phyloP scores from a whole-genome alignment of 2,329 filamentous ascomycete species.

The Tolypocladium sp. region DNA sequence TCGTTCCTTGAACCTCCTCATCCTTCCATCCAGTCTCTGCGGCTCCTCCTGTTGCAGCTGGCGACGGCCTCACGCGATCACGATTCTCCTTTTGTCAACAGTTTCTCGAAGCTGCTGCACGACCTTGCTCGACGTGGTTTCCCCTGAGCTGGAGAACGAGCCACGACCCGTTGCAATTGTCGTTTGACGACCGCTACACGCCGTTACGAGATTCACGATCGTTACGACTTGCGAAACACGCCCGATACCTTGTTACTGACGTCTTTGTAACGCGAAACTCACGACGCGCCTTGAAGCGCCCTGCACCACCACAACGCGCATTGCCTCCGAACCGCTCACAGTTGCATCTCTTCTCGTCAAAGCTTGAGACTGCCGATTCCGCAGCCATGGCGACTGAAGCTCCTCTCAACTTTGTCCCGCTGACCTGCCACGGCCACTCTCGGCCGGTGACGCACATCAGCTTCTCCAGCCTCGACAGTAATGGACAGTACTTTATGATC shows the following conservation, averaged over 20 bases:
- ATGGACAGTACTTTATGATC: constrained; percentile 83
- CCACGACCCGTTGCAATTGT: background rate
- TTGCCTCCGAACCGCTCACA: background rate
- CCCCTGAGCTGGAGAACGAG: background rate
- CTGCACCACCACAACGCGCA: background rate
- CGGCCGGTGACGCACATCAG: constrained; percentile 84
- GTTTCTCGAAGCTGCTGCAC: background rate
- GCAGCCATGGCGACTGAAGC: constrained; percentile 23
- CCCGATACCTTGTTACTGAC: background rate
- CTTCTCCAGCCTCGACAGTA: constrained; percentile 76
- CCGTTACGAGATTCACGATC: background rate
- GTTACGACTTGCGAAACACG: background rate
- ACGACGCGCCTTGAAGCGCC: background rate
- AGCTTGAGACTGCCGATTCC: constrained; percentile 2
- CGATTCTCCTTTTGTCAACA: background rate
- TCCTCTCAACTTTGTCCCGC: constrained; percentile 61
- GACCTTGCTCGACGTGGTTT: background rate
- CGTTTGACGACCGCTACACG: background rate
- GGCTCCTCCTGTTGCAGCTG: background rate
- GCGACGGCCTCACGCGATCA: background rate
- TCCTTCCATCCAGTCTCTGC: background rate
- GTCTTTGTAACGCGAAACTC: background rate
- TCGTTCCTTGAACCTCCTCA: constrained; percentile 1
- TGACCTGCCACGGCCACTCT: constrained; percentile 93
- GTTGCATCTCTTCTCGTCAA: background rate